These are phyloP conservation scores for Cyclotella cryptica DNA, from an alignment of 108 stramenopile genomes.

Conservation along the genomic window DNA sequence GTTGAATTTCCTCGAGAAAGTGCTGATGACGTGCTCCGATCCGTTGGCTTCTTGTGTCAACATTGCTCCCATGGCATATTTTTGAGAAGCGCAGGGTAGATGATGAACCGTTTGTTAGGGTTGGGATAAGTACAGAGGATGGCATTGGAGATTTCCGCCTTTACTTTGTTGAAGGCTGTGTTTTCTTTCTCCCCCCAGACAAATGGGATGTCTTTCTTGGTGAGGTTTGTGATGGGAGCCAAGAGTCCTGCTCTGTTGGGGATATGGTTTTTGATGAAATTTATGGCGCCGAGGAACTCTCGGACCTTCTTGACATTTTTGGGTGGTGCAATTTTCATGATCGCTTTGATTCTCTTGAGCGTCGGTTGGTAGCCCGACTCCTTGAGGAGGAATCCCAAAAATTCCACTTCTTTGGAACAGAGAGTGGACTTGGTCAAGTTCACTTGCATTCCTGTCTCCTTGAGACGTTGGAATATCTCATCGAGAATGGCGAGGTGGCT, in stretches of 20 bases:
- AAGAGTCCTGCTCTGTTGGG: conserved; percentile 25
- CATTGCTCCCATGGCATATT: conserved; percentile 49
- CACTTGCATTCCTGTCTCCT: conserved; percentile 28
- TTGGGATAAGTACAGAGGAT: conserved; percentile 46
- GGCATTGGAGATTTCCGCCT: not conserved
- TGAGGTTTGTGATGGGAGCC: conserved; percentile 34
- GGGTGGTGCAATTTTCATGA: conserved; percentile 23
- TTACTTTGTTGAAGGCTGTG: not conserved
- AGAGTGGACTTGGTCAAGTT: conserved; percentile 36
- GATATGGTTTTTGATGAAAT: conserved; percentile 45
- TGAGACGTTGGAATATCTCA: not conserved
- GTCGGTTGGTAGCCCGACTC: conserved; percentile 9
- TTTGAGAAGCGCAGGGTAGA: conserved; percentile 50
- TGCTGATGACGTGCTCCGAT: conserved; percentile 18
- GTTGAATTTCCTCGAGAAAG: conserved; percentile 40
- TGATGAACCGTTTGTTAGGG: conserved; percentile 35
- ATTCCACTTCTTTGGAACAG: conserved; percentile 29
- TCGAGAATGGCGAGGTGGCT: conserved; percentile 3
- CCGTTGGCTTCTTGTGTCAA: conserved; percentile 41
- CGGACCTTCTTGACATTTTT: conserved; percentile 28
- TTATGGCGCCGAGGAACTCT: conserved; percentile 41
- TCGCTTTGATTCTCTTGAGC: conserved; percentile 20
- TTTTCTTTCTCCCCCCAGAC: conserved; percentile 10
- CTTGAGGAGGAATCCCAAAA: conserved; percentile 12
- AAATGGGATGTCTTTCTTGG: conserved; percentile 15